phyloP scores from a whole-genome alignment of 1,284 basidiomycete species.

The Trichosporon coremiiforme region DNA sequence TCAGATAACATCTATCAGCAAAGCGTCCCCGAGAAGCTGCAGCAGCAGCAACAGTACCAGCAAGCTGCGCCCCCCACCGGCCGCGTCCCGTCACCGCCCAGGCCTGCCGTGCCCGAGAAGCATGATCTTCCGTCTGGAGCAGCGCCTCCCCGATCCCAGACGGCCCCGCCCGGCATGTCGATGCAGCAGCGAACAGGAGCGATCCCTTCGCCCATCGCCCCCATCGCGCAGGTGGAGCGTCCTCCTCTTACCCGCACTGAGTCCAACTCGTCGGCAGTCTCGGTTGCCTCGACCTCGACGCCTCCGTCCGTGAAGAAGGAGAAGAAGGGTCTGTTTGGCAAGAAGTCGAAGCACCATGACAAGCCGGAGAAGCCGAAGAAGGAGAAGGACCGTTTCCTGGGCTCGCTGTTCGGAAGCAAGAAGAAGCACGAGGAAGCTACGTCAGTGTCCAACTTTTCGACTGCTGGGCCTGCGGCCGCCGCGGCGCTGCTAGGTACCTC shows the following conservation, averaged over 20 bases:
- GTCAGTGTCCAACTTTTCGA: constrained; percentile 58
- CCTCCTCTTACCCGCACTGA: constrained; percentile 41
- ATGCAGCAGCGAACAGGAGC: constrained; percentile 29
- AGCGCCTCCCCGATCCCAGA: constrained; percentile 39
- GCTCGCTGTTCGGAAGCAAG: constrained; percentile 84
- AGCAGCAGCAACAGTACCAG: constrained; percentile 20
- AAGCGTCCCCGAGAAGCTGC: not conserved
- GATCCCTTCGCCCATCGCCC: constrained; percentile 29
- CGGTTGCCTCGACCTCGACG: constrained; percentile 38
- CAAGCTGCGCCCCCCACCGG: constrained; percentile 29
- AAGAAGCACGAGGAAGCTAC: constrained; percentile 68
- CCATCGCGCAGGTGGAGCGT: constrained; percentile 31
- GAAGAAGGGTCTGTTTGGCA: constrained; percentile 62
- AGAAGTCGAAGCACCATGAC: constrained; percentile 63
- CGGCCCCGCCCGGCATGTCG: constrained; percentile 36
- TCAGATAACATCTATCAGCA: constrained; percentile 25
- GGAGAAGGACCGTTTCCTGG: constrained; percentile 79
- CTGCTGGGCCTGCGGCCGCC: constrained; percentile 74
- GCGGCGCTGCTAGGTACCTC: constrained; percentile 77
- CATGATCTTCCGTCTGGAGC: constrained; percentile 42
- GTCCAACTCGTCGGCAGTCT: constrained; percentile 28
- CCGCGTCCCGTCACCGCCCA: constrained; percentile 10
- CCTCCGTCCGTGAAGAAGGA: constrained; percentile 64
- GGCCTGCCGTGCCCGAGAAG: constrained; percentile 13
- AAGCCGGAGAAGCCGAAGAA: constrained; percentile 70